Conservation (phyloP, 2,329 filamentous ascomycete genomes). For the Cladophialophora chaetospira region DNA sequence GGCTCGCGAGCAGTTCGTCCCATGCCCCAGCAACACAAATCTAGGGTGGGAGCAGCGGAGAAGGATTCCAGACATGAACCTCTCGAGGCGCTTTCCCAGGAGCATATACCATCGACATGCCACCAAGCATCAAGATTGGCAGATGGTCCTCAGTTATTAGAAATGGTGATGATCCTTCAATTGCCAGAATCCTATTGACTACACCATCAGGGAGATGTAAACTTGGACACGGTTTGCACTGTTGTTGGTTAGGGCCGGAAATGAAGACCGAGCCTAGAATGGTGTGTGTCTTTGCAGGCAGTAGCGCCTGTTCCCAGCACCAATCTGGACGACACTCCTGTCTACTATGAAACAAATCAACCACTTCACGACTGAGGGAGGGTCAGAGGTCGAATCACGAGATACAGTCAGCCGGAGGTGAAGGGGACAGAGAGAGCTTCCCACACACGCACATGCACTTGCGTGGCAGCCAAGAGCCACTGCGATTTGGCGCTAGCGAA, state of each 20-base stretch:
- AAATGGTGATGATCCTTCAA: no score
- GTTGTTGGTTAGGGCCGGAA: neutral
- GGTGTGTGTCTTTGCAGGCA: no score
- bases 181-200: no score
- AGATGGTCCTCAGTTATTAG: no score
- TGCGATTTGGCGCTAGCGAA: neutral
- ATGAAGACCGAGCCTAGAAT: neutral
- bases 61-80: no score
- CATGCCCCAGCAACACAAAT: neutral
- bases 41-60: no score
- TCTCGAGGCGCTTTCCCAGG: no score
- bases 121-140: no score
- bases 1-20: neutral
- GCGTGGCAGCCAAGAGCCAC: neutral
- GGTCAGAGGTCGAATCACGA: constrained; percentile 10
- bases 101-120: no score
- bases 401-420: constrained; percentile 9
- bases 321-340: no score
- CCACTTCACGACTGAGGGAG: neutral
- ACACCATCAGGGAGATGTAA: neutral
- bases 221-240: neutral
- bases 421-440: neutral
- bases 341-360: neutral
- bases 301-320: no score
- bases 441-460: neutral